Base-by-base conservation (phyloP, 306 rosid species). In the Prunus mume region DNA sequence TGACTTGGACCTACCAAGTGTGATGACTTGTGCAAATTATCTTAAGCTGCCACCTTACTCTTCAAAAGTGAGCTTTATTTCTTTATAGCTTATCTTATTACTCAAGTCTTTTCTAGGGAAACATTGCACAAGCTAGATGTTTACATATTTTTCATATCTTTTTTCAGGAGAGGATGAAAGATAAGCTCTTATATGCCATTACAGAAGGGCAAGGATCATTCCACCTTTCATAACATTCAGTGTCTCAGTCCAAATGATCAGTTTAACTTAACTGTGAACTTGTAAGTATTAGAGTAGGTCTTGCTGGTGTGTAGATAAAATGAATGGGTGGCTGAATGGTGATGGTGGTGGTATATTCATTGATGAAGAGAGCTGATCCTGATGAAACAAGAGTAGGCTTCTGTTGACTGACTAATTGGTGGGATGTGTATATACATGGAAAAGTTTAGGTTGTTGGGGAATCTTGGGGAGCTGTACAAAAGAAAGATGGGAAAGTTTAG, bases 21-120 rank as follows among this genome's bases (percentile, higher is more conserved):
- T 93, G 87, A 96, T 96, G 99, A 93, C 99, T 7, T 96, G 99
- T 71, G 99, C 99, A 74, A 96, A 96, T 82, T 96, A 96, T 83
- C 96, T 96, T 69, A 96, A 96, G 91, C 80, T 96, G 72, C 99
- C 99, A 28, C 93, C 99, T 10, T 96, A 93, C 89, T 88, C 98
- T 22, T 86, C 98, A 77, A 93, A 93, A 80, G 99, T 96, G 69
- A 81, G 60, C 32, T 24, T 63, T 73, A 63, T 75, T 57, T 74
- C 69, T 77, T 75, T 73, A 60, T 68, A 57, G 27, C 75, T 63
- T 20, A 19, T 57, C 20, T 51, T 58, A 51, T 50, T 34, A 10
- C 18, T 13, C n/a, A 18, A 18, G 34, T 61, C 46, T 19, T 68
- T 7, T 13, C 24, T 22, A 70, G 4, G 71, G 22, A 51, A 38